Percentiles rank a stretch among this genome's conserved stretches.
Conservation (phyloP, 768 basidiomycete genomes). For the Neoboletus magnificus region DNA sequence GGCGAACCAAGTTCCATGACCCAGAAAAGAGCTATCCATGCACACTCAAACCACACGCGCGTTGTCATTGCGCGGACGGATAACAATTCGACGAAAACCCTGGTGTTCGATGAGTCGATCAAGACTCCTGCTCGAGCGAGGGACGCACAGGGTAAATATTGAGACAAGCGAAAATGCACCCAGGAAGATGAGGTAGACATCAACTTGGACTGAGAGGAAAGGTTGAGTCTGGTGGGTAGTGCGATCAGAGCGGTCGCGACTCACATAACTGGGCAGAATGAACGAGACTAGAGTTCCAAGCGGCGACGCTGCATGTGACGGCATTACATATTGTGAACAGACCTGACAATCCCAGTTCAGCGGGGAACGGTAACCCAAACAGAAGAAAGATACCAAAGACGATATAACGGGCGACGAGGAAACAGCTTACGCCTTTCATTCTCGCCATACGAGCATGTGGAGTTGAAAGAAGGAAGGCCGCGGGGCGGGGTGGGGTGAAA, state of each 20-base stretch:
- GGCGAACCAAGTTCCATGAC: conserved; percentile 57
- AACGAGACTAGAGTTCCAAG: conserved; percentile 63
- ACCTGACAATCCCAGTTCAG: conserved; percentile 35
- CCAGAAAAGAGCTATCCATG: conserved; percentile 59
- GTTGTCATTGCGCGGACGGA: conserved; percentile 49
- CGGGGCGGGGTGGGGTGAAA: conserved; percentile 30
- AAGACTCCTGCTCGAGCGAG: background rate
- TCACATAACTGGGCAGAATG: conserved; percentile 38
- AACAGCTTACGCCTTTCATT: conserved; percentile 39
- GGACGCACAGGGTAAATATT: conserved; percentile 56
- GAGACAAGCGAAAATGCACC: conserved; percentile 56
- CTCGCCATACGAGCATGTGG: conserved; percentile 30
- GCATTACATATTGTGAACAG: conserved; percentile 64
- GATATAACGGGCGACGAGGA: conserved; percentile 54
- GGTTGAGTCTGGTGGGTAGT: conserved; percentile 6
- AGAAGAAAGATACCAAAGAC: conserved; percentile 47
- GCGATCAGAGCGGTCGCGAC: conserved; percentile 19
- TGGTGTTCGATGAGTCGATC: conserved; percentile 19
- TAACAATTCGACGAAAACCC: conserved; percentile 57
- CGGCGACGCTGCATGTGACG: conserved; percentile 59
- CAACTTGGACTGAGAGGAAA: conserved; percentile 41
- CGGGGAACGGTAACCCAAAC: background rate
- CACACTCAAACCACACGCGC: conserved; percentile 70
- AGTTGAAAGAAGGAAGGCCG: conserved; percentile 21
- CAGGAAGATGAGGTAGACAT: conserved; percentile 57